Evolutionary conservation across 768 basidiomycete species (phyloP), one percentile per base, ranked within the genome.

Genomic region (Lentinula edodes): DNA sequence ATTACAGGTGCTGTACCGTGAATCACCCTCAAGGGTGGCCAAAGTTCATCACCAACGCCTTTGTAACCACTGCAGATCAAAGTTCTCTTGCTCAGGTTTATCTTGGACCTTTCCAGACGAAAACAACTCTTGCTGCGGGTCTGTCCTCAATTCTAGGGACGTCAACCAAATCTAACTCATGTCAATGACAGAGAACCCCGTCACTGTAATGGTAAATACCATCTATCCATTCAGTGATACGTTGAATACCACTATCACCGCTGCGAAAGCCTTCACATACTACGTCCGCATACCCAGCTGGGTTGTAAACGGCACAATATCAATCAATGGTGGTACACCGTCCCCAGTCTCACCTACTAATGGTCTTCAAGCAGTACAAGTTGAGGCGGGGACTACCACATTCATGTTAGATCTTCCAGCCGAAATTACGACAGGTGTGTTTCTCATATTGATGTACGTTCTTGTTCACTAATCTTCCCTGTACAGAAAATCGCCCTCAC

Each of bases 21-120:
- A 81, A 83, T 61, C 76, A 78, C 61, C 82, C 81, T 23, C 82
- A 83, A 66, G 80, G 79, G 34, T 82, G 78, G 78, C 81, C 82
- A 1, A 83, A 83, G 63, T 83, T 83, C 66, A 75, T 83, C 58
- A 73, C 77, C 20, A 82, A 81, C 66, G 74, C 81, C 5, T 83
- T 84, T 66, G 68, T 83, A 13, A 76, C 74, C 0, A 79, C 78
- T n/a, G 73, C 78, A 15, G 78, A 82, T 67, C 66, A 73, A 60
- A 62, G 68, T n/a, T 78, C 78, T 0, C 72, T 82, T 5, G 78
- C 81, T 6, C 81, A 83, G 23, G 64, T 80, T 13, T 81, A 81
- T 63, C 71, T 82, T 9, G 81, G 81, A 6, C 81, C 81, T 1
- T 80, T 81, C 69, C 73, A 71, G 41, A 76, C 76, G 1, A 67